Percentiles rank a stretch among this genome's conserved stretches.
Evolutionary conservation across 768 basidiomycete genomes (phyloP).

Genomic region (Cytidiella melzeri): DNA sequence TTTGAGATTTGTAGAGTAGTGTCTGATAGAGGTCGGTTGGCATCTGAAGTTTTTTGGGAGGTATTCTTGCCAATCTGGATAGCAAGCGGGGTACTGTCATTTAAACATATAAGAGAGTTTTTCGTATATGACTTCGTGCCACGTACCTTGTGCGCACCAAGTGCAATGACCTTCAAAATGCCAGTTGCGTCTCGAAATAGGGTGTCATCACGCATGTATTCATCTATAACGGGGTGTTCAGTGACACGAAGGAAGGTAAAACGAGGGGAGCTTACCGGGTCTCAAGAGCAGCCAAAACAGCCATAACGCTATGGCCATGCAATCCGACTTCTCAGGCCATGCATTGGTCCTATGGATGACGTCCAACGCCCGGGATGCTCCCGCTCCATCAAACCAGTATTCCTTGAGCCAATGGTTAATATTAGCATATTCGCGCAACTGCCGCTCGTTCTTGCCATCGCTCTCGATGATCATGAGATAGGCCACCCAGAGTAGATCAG

Average conservation of each 20-base stretch:
- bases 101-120: neutral
- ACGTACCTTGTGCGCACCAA: slow-evolving; percentile 61
- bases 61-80: slow-evolving; percentile 55
- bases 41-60: slow-evolving; percentile 26
- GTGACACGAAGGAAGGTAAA: neutral
- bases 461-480: slow-evolving; percentile 82
- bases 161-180: slow-evolving; percentile 53
- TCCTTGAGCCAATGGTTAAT: slow-evolving; percentile 59
- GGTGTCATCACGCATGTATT: slow-evolving; percentile 35
- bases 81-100: slow-evolving; percentile 54
- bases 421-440: slow-evolving; percentile 62
- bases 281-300: slow-evolving; percentile 68
- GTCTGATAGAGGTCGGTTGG: slow-evolving; percentile 12
- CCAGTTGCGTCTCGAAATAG: slow-evolving; percentile 40
- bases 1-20: slow-evolving; percentile 26
- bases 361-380: slow-evolving; percentile 45
- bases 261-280: slow-evolving; percentile 46
- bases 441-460: slow-evolving; percentile 63
- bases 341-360: slow-evolving; percentile 22
- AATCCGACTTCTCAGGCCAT: slow-evolving; percentile 54
- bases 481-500: slow-evolving; percentile 53
- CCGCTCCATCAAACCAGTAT: slow-evolving; percentile 59
- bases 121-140: neutral
- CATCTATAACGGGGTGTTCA: slow-evolving; percentile 32
- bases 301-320: slow-evolving; percentile 67